Percentiles rank a stretch among this genome's conserved stretches.
Conservation (phyloP, 2,329 filamentous ascomycete species). For the Cladophialophora psammophila region DNA sequence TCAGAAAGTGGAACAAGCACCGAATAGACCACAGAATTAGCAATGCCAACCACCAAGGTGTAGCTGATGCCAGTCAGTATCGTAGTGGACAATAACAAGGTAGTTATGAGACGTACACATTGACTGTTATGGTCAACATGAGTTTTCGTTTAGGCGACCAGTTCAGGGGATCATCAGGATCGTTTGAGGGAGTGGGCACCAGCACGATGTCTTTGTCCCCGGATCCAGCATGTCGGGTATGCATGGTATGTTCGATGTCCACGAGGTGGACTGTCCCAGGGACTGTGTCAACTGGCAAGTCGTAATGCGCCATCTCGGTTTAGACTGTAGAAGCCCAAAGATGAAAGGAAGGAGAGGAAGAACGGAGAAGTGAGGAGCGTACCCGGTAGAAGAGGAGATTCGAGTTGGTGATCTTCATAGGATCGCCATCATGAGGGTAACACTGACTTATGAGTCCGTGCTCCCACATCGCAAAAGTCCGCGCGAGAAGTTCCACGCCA, state of each 20-base stretch:
- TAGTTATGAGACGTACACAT: slow-evolving; percentile 44
- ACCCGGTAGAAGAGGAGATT: neutral
- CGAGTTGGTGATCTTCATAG: slow-evolving; percentile 6
- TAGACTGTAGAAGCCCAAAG: neutral
- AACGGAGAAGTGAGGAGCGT: neutral
- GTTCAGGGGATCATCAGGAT: slow-evolving; percentile 53
- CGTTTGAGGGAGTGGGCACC: slow-evolving; percentile 47
- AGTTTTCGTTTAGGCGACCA: slow-evolving; percentile 48
- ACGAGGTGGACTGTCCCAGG: slow-evolving; percentile 51
- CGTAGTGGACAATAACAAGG: slow-evolving; percentile 13
- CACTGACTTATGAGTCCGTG: slow-evolving; percentile 6
- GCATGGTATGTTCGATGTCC: slow-evolving; percentile 44
- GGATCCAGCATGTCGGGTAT: slow-evolving; percentile 38
- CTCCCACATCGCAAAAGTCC: slow-evolving; percentile 16
- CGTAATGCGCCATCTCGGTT: slow-evolving; percentile 21
- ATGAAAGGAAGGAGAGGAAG: neutral
- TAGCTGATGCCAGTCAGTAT: slow-evolving; percentile 43
- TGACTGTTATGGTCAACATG: slow-evolving; percentile 45
- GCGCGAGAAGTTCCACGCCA: neutral
- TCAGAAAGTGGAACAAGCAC: slow-evolving; percentile 51
- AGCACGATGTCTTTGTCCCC: slow-evolving; percentile 46
- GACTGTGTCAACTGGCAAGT: slow-evolving; percentile 38
- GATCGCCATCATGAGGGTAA: slow-evolving; percentile 4
- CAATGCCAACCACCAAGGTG: slow-evolving; percentile 45
- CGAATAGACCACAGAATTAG: slow-evolving; percentile 46